Percentiles rank a stretch among this genome's conserved stretches.
Evolutionary conservation across 345 rosid species (phyloP).

Genomic region (Lumnitzera littorea): DNA sequence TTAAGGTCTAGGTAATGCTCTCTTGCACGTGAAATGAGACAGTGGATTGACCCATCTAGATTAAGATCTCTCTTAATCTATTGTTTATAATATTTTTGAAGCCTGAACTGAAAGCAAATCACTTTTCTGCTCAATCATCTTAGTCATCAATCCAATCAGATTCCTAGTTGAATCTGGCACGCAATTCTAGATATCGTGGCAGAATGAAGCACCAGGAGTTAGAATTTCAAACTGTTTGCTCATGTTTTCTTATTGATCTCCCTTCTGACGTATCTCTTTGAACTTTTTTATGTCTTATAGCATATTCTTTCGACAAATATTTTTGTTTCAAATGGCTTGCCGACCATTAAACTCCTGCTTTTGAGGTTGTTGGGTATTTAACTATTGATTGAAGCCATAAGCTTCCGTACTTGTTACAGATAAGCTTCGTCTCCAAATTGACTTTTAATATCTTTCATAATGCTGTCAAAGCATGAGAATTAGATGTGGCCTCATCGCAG

Average conservation of each 20-base stretch:
- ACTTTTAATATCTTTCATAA: slow-evolving; percentile 6
- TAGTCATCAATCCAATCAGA: neutral
- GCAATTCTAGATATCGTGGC: neutral
- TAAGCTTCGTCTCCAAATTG: slow-evolving; percentile 18
- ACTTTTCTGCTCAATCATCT: slow-evolving; percentile 1
- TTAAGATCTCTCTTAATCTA: neutral
- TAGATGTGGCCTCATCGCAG: slow-evolving; percentile 7
- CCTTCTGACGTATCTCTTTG: no score
- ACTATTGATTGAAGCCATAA: slow-evolving; percentile 11
- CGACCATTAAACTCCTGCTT: slow-evolving; percentile 17
- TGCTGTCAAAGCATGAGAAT: neutral
- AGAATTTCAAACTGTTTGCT: no score
- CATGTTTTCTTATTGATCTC: no score
- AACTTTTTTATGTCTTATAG: no score
- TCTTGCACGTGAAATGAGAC: slow-evolving; percentile 4
- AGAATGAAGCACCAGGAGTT: neutral
- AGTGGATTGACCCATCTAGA: neutral
- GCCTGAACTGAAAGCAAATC: slow-evolving; percentile 1
- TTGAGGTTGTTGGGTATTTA: slow-evolving; percentile 16
- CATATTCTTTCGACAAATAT: no score
- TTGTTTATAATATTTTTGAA: neutral
- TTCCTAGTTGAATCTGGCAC: neutral
- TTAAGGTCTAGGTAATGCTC: neutral
- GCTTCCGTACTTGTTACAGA: slow-evolving; percentile 25
- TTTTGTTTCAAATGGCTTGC: slow-evolving; percentile 6